A percentile compares a stretch with the other conserved stretches of the same genome.
These are phyloP conservation scores for Lachnum nothofagi DNA, from an alignment of 2,329 filamentous ascomycete genomes.

Conservation along the genomic window DNA sequence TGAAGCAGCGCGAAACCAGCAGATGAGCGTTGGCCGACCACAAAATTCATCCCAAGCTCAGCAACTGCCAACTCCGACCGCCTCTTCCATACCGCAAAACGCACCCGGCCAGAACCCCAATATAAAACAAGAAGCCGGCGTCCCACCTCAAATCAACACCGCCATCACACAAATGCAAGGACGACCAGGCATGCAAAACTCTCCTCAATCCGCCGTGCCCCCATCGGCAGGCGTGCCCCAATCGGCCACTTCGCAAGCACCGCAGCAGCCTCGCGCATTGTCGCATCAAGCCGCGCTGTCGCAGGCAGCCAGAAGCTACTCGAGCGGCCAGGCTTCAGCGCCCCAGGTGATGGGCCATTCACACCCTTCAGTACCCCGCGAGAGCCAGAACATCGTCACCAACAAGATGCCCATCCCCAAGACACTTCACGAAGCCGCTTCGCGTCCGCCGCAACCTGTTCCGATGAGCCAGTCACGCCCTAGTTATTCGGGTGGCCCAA, in stretches of 20 bases:
- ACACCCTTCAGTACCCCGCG: constrained; percentile 24
- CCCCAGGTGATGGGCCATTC: constrained; percentile 32
- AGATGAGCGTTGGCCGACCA: constrained; percentile 28
- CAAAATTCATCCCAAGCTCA: constrained; percentile 17
- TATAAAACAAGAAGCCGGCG: constrained; percentile 27
- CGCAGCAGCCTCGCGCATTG: constrained; percentile 25
- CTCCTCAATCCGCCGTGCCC: constrained; percentile 31
- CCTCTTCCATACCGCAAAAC: constrained; percentile 20
- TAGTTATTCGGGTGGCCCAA: constrained; percentile 73
- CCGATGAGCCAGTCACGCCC: constrained; percentile 67
- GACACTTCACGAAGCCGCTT: constrained; percentile 62
- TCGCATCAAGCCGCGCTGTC: constrained; percentile 31
- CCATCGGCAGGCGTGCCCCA: constrained; percentile 25
- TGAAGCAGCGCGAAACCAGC: constrained; percentile 32
- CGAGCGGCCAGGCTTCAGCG: constrained; percentile 19
- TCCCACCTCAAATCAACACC: constrained; percentile 29
- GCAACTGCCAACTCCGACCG: constrained; percentile 19
- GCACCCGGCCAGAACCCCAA: constrained; percentile 14
- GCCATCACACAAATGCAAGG: constrained; percentile 25
- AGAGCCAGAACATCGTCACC: constrained; percentile 26
- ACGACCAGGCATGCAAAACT: constrained; percentile 24
- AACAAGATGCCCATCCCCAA: constrained; percentile 50
- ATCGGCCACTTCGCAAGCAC: constrained; percentile 20
- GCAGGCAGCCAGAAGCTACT: constrained; percentile 32
- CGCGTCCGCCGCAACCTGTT: constrained; percentile 68